A percentile compares a stretch with the other conserved stretches of the same genome.
Conservation (phyloP, 768 basidiomycete species). For the Suillus clintonianus region DNA sequence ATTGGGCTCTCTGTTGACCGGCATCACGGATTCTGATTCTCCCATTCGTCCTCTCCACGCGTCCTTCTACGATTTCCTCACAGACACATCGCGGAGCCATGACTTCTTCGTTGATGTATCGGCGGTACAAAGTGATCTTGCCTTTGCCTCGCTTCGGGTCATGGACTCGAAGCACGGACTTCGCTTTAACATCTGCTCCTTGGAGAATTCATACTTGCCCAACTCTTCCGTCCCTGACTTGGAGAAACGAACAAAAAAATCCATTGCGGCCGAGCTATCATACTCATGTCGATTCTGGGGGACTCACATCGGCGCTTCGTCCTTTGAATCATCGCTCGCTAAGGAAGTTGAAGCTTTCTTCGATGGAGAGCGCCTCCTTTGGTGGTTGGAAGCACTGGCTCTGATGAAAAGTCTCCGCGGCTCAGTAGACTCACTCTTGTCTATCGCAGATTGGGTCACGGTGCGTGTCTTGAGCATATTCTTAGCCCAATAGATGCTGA, state of each 20-base stretch:
- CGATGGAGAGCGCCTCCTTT: slow-evolving; percentile 7
- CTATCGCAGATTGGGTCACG: neutral
- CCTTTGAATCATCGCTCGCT: slow-evolving; percentile 1
- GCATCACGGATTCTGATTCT: neutral
- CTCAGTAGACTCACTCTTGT: neutral
- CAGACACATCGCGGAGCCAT: slow-evolving; percentile 8
- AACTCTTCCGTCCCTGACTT: slow-evolving; percentile 23
- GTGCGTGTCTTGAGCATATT: neutral
- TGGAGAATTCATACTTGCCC: slow-evolving; percentile 27
- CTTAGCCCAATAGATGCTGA: neutral
- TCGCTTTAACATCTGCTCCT: neutral
- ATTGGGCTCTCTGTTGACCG: slow-evolving; percentile 5
- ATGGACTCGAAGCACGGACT: slow-evolving; percentile 32
- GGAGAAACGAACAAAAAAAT: slow-evolving; percentile 8
- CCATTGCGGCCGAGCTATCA: slow-evolving; percentile 24
- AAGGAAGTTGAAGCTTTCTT: slow-evolving; percentile 22
- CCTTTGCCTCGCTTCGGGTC: slow-evolving; percentile 20
- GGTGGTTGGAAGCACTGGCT: neutral
- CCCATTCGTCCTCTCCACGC: slow-evolving; percentile 22
- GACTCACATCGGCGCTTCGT: slow-evolving; percentile 24
- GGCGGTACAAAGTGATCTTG: neutral
- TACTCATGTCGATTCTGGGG: slow-evolving; percentile 36
- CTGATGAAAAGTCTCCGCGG: slow-evolving; percentile 18
- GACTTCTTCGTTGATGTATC: slow-evolving; percentile 12
- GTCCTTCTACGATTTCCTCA: slow-evolving; percentile 29